Base-by-base conservation (phyloP, 495 filamentous ascomycete genomes). In the Massariosphaeria phaeospora region DNA sequence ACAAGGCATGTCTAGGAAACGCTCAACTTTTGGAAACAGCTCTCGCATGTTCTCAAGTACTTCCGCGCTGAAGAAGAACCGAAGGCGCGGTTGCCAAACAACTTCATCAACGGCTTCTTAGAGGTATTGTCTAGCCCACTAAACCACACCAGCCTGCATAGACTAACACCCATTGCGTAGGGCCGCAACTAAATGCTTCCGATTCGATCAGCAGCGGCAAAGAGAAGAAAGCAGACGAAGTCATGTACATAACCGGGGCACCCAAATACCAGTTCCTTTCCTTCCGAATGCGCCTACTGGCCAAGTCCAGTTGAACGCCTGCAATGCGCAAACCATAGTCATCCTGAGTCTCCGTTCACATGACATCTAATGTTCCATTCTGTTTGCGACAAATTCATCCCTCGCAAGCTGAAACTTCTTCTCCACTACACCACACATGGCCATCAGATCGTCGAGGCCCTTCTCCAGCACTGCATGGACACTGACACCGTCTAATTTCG, bases 11-110 rank as follows among this genome's bases (percentile, higher is more conserved):
- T 36, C 4, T 57, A 95, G 89, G 93, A 98, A 81, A 97, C 89
- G 30, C 79, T 97, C 75, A 98, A 97, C 73, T 98, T 85, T 80
- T 98, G 94, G 93, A 95, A 95, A 74, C 94, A 97, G 74, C 78
- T 91, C 46, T 85, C 87, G 41, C 93, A 98, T 68, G 81, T 98
- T 61, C 87, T 98, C 78, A 95, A 95, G 67, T 98, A 94, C 73
- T 98, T 96, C 79, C 80, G 89, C 63, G 75, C 82, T 68, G 89
- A 95, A 70, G 90, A 95, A 69, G 88, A 95, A 58, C 79, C 82
- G 21, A 82, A 77, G 56, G 84, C 85, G 52, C 80, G 79, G 61
- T 72, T 95, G 70, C 93, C 93, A 25, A 75, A 79, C 52, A 89
- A 81, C 71, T 97, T 98, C 73, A 89, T 98, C 72, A 77, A 79